These are phyloP conservation scores for Vicia faba DNA, from an alignment of 306 rosid species.

Conservation along the genomic window DNA sequence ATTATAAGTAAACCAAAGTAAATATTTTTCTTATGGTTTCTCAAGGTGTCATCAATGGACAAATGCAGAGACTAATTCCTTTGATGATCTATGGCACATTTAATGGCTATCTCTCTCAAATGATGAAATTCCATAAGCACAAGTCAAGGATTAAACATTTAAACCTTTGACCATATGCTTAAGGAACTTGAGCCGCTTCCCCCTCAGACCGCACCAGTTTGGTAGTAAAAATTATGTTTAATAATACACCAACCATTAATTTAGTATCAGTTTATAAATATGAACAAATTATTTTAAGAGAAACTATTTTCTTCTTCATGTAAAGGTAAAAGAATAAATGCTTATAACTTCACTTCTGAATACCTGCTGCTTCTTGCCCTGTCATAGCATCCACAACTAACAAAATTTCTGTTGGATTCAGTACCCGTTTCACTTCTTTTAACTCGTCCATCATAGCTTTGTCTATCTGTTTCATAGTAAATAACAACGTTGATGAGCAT, in stretches of 20 bases:
- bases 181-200: not conserved
- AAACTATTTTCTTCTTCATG: not conserved
- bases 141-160: not conserved
- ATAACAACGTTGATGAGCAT: slow-evolving; percentile 28
- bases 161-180: slow-evolving; percentile 6
- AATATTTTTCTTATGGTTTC: not conserved
- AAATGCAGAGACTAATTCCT: not conserved
- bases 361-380: slow-evolving; percentile 99
- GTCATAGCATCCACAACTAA: slow-evolving; percentile 99
- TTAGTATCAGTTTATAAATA: slow-evolving; percentile 29
- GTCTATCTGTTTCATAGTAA: slow-evolving; percentile 69
- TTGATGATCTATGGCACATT: not conserved
- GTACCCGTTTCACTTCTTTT: slow-evolving; percentile 76
- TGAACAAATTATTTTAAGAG: slow-evolving; percentile 7
- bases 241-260: slow-evolving; percentile 17
- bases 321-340: slow-evolving; percentile 28
- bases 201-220: not conserved
- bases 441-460: slow-evolving; percentile 94
- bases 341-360: slow-evolving; percentile 31
- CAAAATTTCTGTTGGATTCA: slow-evolving; percentile 91
- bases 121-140: not conserved
- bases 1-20: slow-evolving; percentile 15
- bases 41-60: not conserved
- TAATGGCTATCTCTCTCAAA: not conserved
- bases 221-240: not conserved